Evolutionary conservation across 1,284 basidiomycete genomes (phyloP).

Genomic region (Pterula multifida): DNA sequence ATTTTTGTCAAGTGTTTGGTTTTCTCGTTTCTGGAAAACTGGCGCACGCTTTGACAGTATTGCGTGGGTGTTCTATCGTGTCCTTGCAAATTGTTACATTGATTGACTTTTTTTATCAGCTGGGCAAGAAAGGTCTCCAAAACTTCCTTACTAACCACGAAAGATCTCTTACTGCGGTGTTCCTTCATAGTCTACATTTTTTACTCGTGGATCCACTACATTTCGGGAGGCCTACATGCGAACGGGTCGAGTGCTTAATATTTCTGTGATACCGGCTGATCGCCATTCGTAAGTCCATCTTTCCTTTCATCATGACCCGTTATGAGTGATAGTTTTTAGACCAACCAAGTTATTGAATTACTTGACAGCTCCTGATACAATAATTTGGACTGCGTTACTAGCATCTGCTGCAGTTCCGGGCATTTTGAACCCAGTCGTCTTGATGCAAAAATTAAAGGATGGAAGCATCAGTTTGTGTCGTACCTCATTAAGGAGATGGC

Average conservation of each 20-base stretch:
- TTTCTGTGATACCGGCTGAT: constrained; percentile 91
- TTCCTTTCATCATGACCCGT: constrained; percentile 6
- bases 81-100: constrained; percentile 6
- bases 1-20: not conserved
- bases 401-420: constrained; percentile 82
- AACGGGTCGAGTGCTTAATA: constrained; percentile 89
- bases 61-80: constrained; percentile 17
- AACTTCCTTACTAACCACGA: constrained; percentile 6
- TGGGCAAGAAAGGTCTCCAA: constrained; percentile 89
- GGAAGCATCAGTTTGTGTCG: constrained; percentile 42
- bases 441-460: constrained; percentile 86
- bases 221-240: constrained; percentile 92
- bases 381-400: constrained; percentile 68
- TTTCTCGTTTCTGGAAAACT: constrained; percentile 63
- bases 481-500: not conserved
- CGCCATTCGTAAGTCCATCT: constrained; percentile 66
- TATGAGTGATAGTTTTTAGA: constrained; percentile 24
- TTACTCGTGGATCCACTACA: constrained; percentile 89
- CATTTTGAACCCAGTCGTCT: constrained; percentile 77
- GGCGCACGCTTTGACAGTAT: constrained; percentile 92
- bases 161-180: not conserved
- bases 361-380: constrained; percentile 85
- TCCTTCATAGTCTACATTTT: constrained; percentile 50
- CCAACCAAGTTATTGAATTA: constrained; percentile 95
- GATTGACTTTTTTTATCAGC: constrained; percentile 15